Evolutionary conservation across 495 filamentous ascomycete genomes (phyloP).

Genomic region (Lophiotrema nucula): DNA sequence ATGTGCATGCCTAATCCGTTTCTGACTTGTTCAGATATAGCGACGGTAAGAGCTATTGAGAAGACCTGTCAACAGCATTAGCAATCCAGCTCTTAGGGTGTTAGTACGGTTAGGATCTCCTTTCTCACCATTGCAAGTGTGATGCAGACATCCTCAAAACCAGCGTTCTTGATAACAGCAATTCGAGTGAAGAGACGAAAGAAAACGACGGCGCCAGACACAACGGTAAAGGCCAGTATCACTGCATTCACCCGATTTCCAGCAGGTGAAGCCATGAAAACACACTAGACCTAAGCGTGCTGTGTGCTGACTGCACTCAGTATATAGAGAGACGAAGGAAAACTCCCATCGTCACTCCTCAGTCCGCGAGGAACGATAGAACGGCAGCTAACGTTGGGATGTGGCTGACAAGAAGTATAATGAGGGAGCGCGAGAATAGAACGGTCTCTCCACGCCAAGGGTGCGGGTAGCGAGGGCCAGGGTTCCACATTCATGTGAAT

Average conservation of each 20-base stretch:
- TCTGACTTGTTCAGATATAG: slow-evolving; percentile 11
- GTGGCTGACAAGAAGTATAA: not conserved
- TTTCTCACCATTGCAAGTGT: slow-evolving; percentile 22
- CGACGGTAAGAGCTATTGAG: slow-evolving; percentile 21
- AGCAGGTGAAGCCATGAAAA: slow-evolving; percentile 12
- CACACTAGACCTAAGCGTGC: not conserved
- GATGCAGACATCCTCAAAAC: slow-evolving; percentile 26
- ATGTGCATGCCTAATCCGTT: slow-evolving; percentile 20
- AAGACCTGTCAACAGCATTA: slow-evolving; percentile 3
- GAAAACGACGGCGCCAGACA: slow-evolving; percentile 15
- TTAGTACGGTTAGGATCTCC: no score
- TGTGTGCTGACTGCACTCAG: not conserved
- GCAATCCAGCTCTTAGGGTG: no score
- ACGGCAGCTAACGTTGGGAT: slow-evolving; percentile 1
- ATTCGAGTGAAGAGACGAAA: slow-evolving; percentile 18
- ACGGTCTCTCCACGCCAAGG: not conserved
- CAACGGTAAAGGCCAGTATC: slow-evolving; percentile 9
- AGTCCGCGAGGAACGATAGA: slow-evolving; percentile 4
- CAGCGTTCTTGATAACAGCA: slow-evolving; percentile 9
- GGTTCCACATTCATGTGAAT: not conserved
- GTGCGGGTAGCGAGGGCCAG: not conserved
- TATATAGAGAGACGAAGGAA: slow-evolving; percentile 10
- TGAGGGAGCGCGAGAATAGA: slow-evolving; percentile 1
- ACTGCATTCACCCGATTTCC: slow-evolving; percentile 20
- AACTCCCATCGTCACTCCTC: slow-evolving; percentile 2